These are phyloP conservation scores for Globisporangium alternatum DNA, from an alignment of 352 stramenopile genomes.

Conservation along the genomic window DNA sequence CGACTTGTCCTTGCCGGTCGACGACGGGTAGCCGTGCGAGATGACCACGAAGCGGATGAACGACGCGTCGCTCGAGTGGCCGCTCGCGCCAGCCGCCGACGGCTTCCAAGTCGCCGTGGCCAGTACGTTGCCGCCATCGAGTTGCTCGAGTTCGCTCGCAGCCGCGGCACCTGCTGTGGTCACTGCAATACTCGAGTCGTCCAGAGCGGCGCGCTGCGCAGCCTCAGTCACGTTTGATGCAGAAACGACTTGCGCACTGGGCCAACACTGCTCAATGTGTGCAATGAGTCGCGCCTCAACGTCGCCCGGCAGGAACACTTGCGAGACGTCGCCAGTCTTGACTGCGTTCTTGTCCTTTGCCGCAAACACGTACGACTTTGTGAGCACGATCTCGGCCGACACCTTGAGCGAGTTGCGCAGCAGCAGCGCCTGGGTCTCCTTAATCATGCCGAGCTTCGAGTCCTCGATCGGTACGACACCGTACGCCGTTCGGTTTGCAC, in stretches of 20 bases:
- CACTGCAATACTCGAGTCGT: conserved; percentile 46
- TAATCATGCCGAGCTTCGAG: conserved; percentile 80
- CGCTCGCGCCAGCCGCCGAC: conserved; percentile 5
- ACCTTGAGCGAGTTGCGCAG: conserved; percentile 75
- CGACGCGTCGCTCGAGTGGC: conserved; percentile 22
- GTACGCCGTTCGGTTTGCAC: conserved; percentile 77
- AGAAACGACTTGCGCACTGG: conserved; percentile 59
- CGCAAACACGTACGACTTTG: conserved; percentile 71
- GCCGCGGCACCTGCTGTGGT: conserved; percentile 47
- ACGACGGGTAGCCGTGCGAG: conserved; percentile 55
- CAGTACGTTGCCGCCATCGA: conserved; percentile 52
- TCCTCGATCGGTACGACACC: conserved; percentile 87
- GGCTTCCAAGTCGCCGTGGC: conserved; percentile 45
- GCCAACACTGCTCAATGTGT: conserved; percentile 73
- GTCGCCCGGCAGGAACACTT: conserved; percentile 58
- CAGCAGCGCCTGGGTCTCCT: conserved; percentile 80
- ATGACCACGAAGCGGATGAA: conserved; percentile 80
- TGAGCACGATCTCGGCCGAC: conserved; percentile 67
- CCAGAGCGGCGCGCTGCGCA: conserved; percentile 36
- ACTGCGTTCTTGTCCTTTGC: conserved; percentile 40
- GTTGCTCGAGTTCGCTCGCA: conserved; percentile 35
- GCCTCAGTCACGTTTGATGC: conserved; percentile 65
- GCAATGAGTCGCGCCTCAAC: conserved; percentile 48
- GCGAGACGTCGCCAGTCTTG: conserved; percentile 48
- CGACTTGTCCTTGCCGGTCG: conserved; percentile 80